Percentiles rank a stretch among this genome's conserved stretches.
These are phyloP conservation scores for Piromyces finnis DNA, from an alignment of 192 early-diverging fungal species.

Conservation along the genomic window DNA sequence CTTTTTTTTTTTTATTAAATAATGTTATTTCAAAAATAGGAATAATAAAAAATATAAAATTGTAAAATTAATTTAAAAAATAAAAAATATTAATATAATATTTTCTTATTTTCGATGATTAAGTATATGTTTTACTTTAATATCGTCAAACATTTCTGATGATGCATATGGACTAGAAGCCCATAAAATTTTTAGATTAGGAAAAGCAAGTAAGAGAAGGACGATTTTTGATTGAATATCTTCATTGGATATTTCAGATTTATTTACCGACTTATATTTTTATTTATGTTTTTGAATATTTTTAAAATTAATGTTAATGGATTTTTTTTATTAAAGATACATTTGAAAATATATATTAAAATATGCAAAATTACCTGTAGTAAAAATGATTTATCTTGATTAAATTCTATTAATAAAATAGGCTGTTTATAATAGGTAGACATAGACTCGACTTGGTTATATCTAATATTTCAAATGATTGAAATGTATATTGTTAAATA, in stretches of 20 bases:
- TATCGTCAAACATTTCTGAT: conserved; percentile 72
- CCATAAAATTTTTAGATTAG: conserved; percentile 73
- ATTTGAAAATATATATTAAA: no score
- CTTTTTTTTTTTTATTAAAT: conserved; percentile 20
- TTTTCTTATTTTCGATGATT: no score
- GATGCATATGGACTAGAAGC: conserved; percentile 67
- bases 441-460: conserved; percentile 84
- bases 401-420: conserved; percentile 83
- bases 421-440: conserved; percentile 56
- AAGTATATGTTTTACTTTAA: no score
- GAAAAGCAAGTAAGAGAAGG: conserved; percentile 64
- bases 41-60: no score
- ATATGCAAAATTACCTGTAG: conserved; percentile 29
- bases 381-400: conserved; percentile 62
- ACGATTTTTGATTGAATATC: conserved; percentile 58
- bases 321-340: no score
- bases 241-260: conserved; percentile 25
- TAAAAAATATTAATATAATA: conserved; percentile 1
- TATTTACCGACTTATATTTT: not conserved
- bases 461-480: conserved; percentile 50
- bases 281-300: no score
- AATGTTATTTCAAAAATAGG: no score
- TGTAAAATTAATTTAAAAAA: no score
- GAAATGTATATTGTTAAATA: no score
- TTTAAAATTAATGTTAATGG: no score